A percentile compares a stretch with the other conserved stretches of the same genome.
Conservation (phyloP, 176 grass and related monocot species). For the Tillandsia leiboldiana region DNA sequence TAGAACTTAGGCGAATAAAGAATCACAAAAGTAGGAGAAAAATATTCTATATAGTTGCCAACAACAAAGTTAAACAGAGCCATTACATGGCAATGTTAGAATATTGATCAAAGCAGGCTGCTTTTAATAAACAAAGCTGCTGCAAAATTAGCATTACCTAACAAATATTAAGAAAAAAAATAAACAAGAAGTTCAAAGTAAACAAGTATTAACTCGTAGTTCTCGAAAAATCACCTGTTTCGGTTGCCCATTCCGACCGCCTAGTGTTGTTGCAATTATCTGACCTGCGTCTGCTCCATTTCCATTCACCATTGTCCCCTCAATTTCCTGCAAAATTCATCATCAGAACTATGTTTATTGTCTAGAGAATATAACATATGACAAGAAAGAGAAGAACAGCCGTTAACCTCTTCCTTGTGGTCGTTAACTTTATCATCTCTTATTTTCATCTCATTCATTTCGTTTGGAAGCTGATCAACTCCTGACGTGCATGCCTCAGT, state of each 20-base stretch:
- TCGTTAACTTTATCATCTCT: slow-evolving; percentile 64
- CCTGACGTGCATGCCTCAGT: slow-evolving; percentile 64
- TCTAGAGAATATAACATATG: slow-evolving; percentile 2
- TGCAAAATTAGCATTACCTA: neutral
- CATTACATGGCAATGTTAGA: neutral
- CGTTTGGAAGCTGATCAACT: slow-evolving; percentile 74
- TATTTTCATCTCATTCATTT: slow-evolving; percentile 86
- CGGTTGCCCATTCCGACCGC: slow-evolving; percentile 80
- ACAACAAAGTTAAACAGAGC: neutral
- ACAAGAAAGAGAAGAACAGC: neutral
- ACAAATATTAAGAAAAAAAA: too few species aligned
- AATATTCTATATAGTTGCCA: neutral
- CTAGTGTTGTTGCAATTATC: slow-evolving; percentile 83
- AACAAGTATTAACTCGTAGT: too few species aligned
- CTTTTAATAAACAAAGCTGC: neutral
- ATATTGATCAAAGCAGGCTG: neutral
- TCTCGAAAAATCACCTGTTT: slow-evolving; percentile 52
- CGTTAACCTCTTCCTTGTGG: slow-evolving; percentile 53
- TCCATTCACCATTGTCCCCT: slow-evolving; percentile 47
- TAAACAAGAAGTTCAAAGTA: too few species aligned
- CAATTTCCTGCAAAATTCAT: slow-evolving; percentile 35
- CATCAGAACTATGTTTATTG: neutral
- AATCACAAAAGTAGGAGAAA: too few species aligned
- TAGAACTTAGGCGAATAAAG: too few species aligned
- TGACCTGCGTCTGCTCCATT: slow-evolving; percentile 79